Base-by-base conservation (phyloP, 805 yeast species). In the Pichia manshurica region DNA sequence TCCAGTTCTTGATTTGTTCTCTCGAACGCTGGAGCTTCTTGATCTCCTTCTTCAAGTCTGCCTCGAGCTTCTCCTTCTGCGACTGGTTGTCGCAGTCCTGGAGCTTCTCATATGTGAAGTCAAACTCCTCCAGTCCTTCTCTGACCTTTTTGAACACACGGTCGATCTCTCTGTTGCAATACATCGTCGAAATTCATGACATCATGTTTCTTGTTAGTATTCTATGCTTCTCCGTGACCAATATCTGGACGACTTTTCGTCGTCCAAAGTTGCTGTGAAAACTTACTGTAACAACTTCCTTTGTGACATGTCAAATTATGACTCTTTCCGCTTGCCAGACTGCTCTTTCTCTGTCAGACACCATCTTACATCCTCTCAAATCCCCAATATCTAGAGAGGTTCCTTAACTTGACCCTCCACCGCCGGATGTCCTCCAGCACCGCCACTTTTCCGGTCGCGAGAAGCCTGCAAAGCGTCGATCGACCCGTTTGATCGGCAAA, bases 1-100 rank as follows among this genome's bases (percentile, higher is more conserved):
- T 69, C 99, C 99, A 91, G 48, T 86, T 85, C 69, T 91, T 91
- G 58, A 91, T 87, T 69, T 89, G 98, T 66, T 91, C 99, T 63
- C 98, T 78, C 57, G 84, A 81, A 63, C 96, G 80, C 64, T 91
- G 99, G 49, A 91, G 74, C 66, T 89, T 91, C 67, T 93, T 91
- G 67, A 93, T 90, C 66, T 93, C 98, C 59, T 93, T 83, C 69
- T 93, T 90, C 62, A 91, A 73, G 63, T 91, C 99, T 51, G 81
- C 77, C 64, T 93, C 99, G 49, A 93, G 74, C 65, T 91, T 91
- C 64, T 91, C 98, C 69, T 91, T 86, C 64, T 90, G 96, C 3
- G 96, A 81, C 54, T 79, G 84, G 57, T 84, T 84, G 53, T 88
- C 90, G 42, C 95, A 80, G 44, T 76, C 75, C 65, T 81, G 84